phyloP scores from a whole-genome alignment of 768 basidiomycete species.

The Daedaleopsis sinensis region DNA sequence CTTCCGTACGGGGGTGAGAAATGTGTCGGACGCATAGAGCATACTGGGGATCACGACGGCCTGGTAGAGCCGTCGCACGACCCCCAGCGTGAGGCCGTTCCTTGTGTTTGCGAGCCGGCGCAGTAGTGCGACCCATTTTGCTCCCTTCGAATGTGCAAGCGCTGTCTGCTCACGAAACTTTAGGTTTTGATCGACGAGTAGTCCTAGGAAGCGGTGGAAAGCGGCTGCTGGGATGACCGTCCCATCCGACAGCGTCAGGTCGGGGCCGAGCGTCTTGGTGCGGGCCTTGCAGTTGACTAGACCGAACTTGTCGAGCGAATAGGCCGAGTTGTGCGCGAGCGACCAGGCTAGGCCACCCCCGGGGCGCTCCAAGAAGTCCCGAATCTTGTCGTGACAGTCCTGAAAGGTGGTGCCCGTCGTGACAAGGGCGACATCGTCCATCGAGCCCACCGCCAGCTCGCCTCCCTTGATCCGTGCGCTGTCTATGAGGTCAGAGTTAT shows the following conservation, averaged over 20 bases:
- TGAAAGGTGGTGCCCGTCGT: too few species aligned
- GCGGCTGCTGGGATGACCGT: conserved; percentile 18
- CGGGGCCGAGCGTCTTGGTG: too few species aligned
- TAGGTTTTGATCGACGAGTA: conserved; percentile 34
- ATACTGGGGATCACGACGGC: conserved; percentile 30
- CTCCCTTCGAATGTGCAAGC: conserved; percentile 25
- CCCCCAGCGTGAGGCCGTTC: conserved; percentile 21
- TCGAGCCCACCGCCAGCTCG: too few species aligned
- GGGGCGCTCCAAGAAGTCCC: conserved; percentile 16
- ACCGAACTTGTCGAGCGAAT: conserved; percentile 25
- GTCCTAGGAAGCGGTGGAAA: conserved; percentile 33
- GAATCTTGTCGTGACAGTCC: not conserved
- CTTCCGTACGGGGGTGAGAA: not conserved
- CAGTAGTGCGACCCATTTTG: conserved; percentile 21
- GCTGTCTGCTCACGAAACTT: conserved; percentile 26
- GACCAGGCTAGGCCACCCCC: conserved; percentile 34
- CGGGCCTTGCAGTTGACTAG: conserved; percentile 4
- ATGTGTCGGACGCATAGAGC: conserved; percentile 29
- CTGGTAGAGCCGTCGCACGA: conserved; percentile 28
- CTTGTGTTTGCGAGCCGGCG: conserved; percentile 22
- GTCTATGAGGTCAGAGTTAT: too few species aligned
- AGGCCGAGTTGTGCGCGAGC: conserved; percentile 28
- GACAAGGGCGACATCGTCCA: too few species aligned
- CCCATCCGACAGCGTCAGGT: conserved; percentile 10
- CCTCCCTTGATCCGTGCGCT: too few species aligned